These are phyloP conservation scores for Puccinia polysora DNA, from an alignment of 1,284 basidiomycete species.

Conservation along the genomic window DNA sequence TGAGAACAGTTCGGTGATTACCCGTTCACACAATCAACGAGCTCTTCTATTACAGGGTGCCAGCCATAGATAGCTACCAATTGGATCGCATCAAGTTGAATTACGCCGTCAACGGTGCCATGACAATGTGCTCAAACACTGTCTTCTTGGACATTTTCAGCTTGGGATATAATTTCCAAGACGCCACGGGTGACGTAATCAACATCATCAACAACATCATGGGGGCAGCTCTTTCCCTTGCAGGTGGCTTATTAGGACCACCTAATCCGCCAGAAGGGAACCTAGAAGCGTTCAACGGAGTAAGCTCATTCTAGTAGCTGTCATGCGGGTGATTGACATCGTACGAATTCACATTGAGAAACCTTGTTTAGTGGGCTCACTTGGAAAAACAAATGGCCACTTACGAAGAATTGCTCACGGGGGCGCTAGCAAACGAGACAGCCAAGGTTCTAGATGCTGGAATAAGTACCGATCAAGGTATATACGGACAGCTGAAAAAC, in stretches of 20 bases:
- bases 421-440: slow-evolving; percentile 21
- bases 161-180: slow-evolving; percentile 34
- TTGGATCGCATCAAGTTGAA: slow-evolving; percentile 38
- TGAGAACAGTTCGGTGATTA: too few relatives aligned
- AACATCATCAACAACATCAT: slow-evolving; percentile 43
- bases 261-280: slow-evolving; percentile 27
- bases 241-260: slow-evolving; percentile 25
- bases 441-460: slow-evolving; percentile 11
- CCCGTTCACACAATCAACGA: too few relatives aligned
- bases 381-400: slow-evolving; percentile 36
- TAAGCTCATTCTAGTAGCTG: background rate
- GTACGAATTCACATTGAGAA: background rate
- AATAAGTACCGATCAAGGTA: slow-evolving; percentile 43
- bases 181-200: slow-evolving; percentile 21
- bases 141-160: slow-evolving; percentile 37
- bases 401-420: slow-evolving; percentile 39
- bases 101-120: slow-evolving; percentile 35
- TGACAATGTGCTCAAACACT: slow-evolving; percentile 42
- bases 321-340: background rate
- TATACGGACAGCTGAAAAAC: slow-evolving; percentile 41
- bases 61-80: slow-evolving; percentile 18
- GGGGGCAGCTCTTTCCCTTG: slow-evolving; percentile 17
- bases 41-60: slow-evolving; percentile 12
- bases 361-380: slow-evolving; percentile 44
- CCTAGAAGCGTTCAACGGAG: slow-evolving; percentile 29